These are phyloP conservation scores for Gillenia trifoliata DNA, from an alignment of 306 rosid species.

Conservation along the genomic window DNA sequence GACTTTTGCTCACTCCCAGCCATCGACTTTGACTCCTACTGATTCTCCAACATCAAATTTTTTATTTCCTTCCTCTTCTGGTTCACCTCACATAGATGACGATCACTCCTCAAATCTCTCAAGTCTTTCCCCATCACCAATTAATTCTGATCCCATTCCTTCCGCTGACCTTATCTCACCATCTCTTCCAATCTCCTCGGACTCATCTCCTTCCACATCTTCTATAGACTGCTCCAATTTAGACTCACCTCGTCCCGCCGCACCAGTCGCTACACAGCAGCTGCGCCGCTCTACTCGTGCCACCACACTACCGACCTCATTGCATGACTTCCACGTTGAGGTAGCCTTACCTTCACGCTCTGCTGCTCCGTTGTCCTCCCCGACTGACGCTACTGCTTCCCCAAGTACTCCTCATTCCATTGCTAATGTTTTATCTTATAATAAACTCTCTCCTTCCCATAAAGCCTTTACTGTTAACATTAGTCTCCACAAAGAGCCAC, in stretches of 20 bases:
- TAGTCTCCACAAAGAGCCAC: not conserved
- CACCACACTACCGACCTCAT: not conserved
- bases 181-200: not conserved
- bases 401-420: not conserved
- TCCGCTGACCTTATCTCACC: not conserved
- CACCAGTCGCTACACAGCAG: too few relatives aligned
- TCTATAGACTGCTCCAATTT: too few relatives aligned
- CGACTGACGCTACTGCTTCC: not conserved
- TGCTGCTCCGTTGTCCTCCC: not conserved
- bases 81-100: not conserved
- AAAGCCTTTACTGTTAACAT: not conserved
- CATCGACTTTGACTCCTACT: not conserved
- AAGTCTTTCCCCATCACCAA: too few relatives aligned
- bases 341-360: not conserved
- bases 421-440: not conserved
- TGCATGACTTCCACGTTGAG: not conserved
- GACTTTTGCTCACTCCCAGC: too few relatives aligned
- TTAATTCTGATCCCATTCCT: too few relatives aligned
- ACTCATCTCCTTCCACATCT: too few relatives aligned
- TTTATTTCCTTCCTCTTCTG: not conserved
- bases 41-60: not conserved
- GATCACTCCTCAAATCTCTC: not conserved
- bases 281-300: not conserved
- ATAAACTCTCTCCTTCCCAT: not conserved
- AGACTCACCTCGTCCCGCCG: too few relatives aligned